Base-by-base conservation (phyloP, 2,329 filamentous ascomycete species). In the Neonectria hederae region DNA sequence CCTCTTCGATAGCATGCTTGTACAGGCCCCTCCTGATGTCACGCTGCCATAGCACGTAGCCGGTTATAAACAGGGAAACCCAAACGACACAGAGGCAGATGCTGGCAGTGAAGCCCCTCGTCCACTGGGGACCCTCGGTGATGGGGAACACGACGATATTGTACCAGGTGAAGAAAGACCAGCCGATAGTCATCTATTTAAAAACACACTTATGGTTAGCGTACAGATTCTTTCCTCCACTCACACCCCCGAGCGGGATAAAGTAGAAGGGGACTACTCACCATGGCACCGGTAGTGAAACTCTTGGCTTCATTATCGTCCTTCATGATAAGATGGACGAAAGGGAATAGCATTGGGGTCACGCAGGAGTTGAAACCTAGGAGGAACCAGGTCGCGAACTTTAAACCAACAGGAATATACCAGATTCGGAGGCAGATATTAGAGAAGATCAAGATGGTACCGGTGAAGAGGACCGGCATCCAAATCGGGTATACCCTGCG, bases 31-130 rank as follows among this genome's bases (percentile, higher is more conserved):
- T 74, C 55, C 74, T 75, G 2, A 69, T 67, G 28, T 78, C 75
- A 3, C 75, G 64, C 30, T 67, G 69, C 69, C 76, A 76, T 0
- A 79, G 70, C 22, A 74, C 69, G 42, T 78, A 73, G 1, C 76
- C 77, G 13, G 73, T 46, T 28, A 76, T 61, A 49, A 79, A 78
- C 1, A 80, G 55, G 2, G 68, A 64, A 49, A 75, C 69, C 40
- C 76, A 78, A 38, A 69, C 69, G 7, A 71, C 67, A 2, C 75
- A 70, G 7, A 74, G 63, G 38, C 65, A 51, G 38, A 72, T 59
- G 6, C 69, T 74, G 17, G 66, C 67, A 10, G 66, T 71, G 51
- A 69, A 74, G 0, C 73, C 73, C 21, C 62, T 71, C 4, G 57
- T 70, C 73, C 72, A 75, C 1, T 61, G 52, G 8, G 65, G 67